Base-by-base conservation (phyloP, 345 rosid species). In the Rhodomyrtus tomentosa region DNA sequence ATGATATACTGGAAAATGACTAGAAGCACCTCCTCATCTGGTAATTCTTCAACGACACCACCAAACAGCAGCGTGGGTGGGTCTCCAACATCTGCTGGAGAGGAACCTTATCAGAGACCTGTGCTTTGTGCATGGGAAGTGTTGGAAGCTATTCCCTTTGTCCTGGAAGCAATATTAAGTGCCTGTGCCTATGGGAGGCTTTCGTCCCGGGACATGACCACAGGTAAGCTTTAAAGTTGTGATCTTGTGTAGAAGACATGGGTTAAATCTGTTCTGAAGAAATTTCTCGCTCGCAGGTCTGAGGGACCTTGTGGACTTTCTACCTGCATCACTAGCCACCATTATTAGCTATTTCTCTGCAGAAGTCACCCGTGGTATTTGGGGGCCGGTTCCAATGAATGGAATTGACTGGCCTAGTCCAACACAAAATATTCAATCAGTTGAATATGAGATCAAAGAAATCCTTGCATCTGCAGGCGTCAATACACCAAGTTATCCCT, bases 351-450 rank as follows among this genome's bases (percentile, higher is more conserved):
- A 92, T 84, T 92, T 92, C 82, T 85, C 94, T 45, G 95, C 95
- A 45, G 96, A 93, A 88, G 86, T 91, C 48, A 92, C 88, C 81
- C 93, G 95, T 55, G 96, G 95, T 76, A 86, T 89, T 36, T 92
- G 95, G 96, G 91, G 92, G 87, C 91, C 89, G 82, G 96, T 92
- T 81, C 90, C 89, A 13, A 93, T 93, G 95, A 93, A 93, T 87
- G 96, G 96, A 85, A 91, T 85, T 50, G 96, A 93, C 82, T 93
- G 96, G 96, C 96, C 96, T 42, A 93, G 95, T 91, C 96, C 96
- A 53, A 86, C 91, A 36, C 83, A 89, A 55, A 84, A 83, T 55
- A 91, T 93, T 84, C 81, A 92, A 7, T 84, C 87, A 52, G 79
- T 93, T 83, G 90, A 90, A 79, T 90, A 90, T 84, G 93, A 93